Evolutionary conservation across 306 rosid genomes (phyloP).

Genomic region (Leucaena leucocephala): DNA sequence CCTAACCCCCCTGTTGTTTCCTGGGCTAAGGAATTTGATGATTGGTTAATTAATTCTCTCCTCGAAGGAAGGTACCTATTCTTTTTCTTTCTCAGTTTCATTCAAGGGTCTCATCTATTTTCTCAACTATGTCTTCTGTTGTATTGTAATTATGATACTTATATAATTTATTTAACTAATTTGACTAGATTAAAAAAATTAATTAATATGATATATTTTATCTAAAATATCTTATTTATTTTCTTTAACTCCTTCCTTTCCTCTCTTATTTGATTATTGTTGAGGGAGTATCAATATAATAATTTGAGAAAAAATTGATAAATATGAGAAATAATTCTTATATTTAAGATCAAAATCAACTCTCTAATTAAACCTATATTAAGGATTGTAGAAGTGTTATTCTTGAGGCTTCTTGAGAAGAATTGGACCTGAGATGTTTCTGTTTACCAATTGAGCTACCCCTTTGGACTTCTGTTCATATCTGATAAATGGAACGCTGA

Average conservation of each 20-base stretch:
- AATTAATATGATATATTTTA: background rate
- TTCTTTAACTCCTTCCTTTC: too few species aligned
- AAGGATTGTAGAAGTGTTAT: too few species aligned
- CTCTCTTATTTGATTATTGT: too few species aligned
- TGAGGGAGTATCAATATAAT: too few species aligned
- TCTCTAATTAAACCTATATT: too few species aligned
- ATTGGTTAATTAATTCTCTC: constrained; percentile 71
- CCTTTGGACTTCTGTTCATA: background rate
- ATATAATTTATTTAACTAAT: too few species aligned
- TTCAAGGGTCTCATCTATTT: background rate
- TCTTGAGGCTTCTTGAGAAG: background rate
- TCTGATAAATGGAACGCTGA: constrained; percentile 29
- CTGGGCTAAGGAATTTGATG: constrained; percentile 86
- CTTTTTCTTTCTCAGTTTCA: background rate
- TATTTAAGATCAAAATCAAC: too few species aligned
- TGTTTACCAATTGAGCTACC: background rate
- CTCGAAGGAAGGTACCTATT: constrained; percentile 67
- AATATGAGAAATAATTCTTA: too few species aligned
- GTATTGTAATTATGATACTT: background rate
- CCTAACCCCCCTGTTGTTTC: constrained; percentile 10
- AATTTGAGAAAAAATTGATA: too few species aligned
- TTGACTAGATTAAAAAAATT: too few species aligned
- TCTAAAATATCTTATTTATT: too few species aligned
- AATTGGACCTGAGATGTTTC: background rate
- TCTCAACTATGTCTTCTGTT: background rate